A percentile compares a stretch with the other conserved stretches of the same genome.
Conservation (phyloP, 1,284 basidiomycete species). For the Melampsora americana region DNA sequence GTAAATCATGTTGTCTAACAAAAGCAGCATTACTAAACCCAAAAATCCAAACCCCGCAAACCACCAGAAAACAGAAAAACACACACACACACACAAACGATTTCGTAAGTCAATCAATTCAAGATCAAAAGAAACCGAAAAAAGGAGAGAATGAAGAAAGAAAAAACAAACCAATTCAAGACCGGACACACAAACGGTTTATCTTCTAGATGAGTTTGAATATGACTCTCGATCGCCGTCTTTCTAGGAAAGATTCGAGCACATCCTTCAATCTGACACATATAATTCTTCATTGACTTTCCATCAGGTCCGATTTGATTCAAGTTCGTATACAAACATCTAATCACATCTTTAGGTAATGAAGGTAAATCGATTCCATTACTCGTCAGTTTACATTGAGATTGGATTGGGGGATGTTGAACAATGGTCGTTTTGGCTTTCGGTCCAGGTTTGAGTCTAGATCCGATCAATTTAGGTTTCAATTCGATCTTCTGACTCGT, state of each 20-base stretch:
- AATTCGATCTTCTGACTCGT: too few relatives aligned
- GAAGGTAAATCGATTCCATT: background rate
- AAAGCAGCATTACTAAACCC: constrained; percentile 54
- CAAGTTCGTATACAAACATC: constrained; percentile 6
- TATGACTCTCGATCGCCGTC: constrained; percentile 57
- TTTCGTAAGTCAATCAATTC: too few relatives aligned
- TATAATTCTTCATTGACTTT: constrained; percentile 48
- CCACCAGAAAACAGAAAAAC: too few relatives aligned
- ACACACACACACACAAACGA: background rate
- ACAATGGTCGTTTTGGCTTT: constrained; percentile 23
- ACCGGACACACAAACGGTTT: constrained; percentile 57
- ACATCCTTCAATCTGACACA: constrained; percentile 56
- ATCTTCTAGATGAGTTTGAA: constrained; percentile 59
- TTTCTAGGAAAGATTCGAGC: constrained; percentile 57
- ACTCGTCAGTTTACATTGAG: constrained; percentile 10
- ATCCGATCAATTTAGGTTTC: constrained; percentile 1
- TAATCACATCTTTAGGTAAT: constrained; percentile 21
- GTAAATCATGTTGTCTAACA: constrained; percentile 57
- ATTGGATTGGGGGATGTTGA: constrained; percentile 22
- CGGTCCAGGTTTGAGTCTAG: constrained; percentile 34
- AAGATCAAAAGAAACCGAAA: background rate
- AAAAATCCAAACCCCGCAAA: constrained; percentile 3
- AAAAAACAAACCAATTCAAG: constrained; percentile 53
- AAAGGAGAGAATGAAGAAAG: background rate
- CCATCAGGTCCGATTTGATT: background rate